A percentile compares a stretch with the other conserved stretches of the same genome.
Evolutionary conservation across 192 early-diverging fungal species (phyloP).

Genomic region (Coemansia javaensis): DNA sequence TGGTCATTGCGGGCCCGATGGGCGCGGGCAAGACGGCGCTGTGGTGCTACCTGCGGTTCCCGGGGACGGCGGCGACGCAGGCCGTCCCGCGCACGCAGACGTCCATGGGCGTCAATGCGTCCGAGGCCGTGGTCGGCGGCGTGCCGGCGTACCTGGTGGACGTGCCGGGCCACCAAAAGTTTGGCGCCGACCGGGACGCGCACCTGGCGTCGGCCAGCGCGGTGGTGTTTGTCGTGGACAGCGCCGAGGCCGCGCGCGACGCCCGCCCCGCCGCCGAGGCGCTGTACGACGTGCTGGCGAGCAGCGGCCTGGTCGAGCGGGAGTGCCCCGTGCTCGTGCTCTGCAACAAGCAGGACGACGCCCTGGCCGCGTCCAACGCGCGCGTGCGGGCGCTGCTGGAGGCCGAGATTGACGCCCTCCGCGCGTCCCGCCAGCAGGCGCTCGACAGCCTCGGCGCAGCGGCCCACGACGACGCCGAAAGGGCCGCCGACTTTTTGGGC

Average conservation of each 20-base stretch:
- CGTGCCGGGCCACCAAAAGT: slow-evolving; percentile 83
- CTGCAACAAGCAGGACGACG: slow-evolving; percentile 81
- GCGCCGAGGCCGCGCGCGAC: slow-evolving; percentile 53
- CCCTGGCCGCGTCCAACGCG: slow-evolving; percentile 62
- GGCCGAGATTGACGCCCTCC: slow-evolving; percentile 62
- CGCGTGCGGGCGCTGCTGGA: slow-evolving; percentile 68
- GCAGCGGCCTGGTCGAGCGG: slow-evolving; percentile 53
- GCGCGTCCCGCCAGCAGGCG: slow-evolving; percentile 22
- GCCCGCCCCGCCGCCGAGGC: slow-evolving; percentile 66
- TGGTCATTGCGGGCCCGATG: slow-evolving; percentile 32
- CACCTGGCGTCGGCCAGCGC: slow-evolving; percentile 63
- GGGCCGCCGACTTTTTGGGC: slow-evolving; percentile 66
- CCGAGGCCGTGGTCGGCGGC: slow-evolving; percentile 14
- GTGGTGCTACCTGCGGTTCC: slow-evolving; percentile 38
- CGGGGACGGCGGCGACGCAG: not conserved
- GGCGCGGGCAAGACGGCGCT: slow-evolving; percentile 38
- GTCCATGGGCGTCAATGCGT: slow-evolving; percentile 38
- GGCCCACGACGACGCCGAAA: slow-evolving; percentile 32
- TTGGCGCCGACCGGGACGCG: slow-evolving; percentile 68
- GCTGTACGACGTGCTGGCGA: slow-evolving; percentile 76
- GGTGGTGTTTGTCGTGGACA: slow-evolving; percentile 78
- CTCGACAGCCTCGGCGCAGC: slow-evolving; percentile 18
- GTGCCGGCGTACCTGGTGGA: slow-evolving; percentile 59
- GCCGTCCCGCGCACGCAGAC: slow-evolving; percentile 27
- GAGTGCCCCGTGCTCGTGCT: slow-evolving; percentile 65